Base-by-base conservation (phyloP, 2,329 filamentous ascomycete genomes). In the Colletotrichum scovillei region DNA sequence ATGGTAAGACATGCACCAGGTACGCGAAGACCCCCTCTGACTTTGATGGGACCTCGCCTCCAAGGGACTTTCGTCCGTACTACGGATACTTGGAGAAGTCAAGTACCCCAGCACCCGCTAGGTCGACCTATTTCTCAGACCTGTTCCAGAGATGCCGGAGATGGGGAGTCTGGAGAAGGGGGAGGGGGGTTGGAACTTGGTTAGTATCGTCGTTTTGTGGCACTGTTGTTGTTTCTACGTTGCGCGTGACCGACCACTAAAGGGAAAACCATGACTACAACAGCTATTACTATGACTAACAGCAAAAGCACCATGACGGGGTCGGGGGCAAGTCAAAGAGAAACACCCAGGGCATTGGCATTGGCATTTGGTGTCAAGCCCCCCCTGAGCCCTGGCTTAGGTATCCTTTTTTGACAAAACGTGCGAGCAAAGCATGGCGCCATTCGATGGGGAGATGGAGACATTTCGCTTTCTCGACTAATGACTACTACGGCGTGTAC, bases 221-320 rank as follows among this genome's bases (percentile, higher is more conserved):
- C n/a, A 30, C 11, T 32, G 35, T 56, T 28, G 22, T 24, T 58
- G 38, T 42, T 42, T 19, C 38, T 42, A 42, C 16, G 38, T 66
- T 11, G 63, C 70, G 60, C 55, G 70, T 73, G 67, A 70, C 49
- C 59, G 42, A 49, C 42, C 42, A n/a, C 16, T 22, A 49, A n/a
- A 22, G 42, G 42, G 19, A 49, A 49, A 49, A 42, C 38, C 42
- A 49, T 49, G 42, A 22, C 19, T 49, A 49, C 42, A 22, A 49
- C 19, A 49, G 42, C 28, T n/a, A 30, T 46, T 46, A 55, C 42
- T 52, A 52, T 73, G 63, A 62, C 55, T 65, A 70, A 49, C 26
- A 26, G 49, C 60, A 56, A 69, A 49, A 49, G 66, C 55, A 59
- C 59, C 32, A 46, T 62, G 55, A 67, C 32, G 32, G 32, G 52